Percentiles rank a stretch among this genome's conserved stretches.
phyloP scores from a whole-genome alignment of 2,329 filamentous ascomycete species.

The Alternaria triticina region DNA sequence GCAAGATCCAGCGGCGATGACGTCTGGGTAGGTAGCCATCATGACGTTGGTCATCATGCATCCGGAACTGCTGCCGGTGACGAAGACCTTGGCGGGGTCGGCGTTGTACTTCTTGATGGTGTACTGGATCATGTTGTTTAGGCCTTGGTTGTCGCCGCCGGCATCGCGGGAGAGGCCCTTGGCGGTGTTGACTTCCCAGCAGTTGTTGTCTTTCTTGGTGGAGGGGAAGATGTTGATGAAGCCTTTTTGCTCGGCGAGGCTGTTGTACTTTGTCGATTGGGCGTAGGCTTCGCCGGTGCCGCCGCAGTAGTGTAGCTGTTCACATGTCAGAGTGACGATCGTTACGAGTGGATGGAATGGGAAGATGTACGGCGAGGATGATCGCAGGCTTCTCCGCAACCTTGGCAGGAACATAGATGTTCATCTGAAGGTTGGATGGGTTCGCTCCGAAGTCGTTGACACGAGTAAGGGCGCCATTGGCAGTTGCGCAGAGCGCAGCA shows the following conservation, averaged over 20 bases:
- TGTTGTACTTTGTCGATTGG: conserved; percentile 24
- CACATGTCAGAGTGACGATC: background rate
- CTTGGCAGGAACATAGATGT: conserved; percentile 56
- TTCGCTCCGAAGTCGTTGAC: conserved; percentile 52
- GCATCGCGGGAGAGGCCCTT: conserved; percentile 62
- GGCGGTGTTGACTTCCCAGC: conserved; percentile 66
- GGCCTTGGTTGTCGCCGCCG: conserved; percentile 62
- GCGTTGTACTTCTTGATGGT: conserved; percentile 59
- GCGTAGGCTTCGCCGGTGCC: conserved; percentile 48
- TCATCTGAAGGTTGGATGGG: conserved; percentile 59
- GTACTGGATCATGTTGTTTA: conserved; percentile 66
- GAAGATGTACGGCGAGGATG: conserved; percentile 60
- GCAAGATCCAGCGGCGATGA: conserved; percentile 32
- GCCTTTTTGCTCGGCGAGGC: conserved; percentile 60
- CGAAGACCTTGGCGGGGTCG: conserved; percentile 57
- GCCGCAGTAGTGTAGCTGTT: conserved; percentile 35
- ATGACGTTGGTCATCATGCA: conserved; percentile 45
- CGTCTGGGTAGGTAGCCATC: conserved; percentile 35
- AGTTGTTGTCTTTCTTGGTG: conserved; percentile 57
- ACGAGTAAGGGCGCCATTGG: conserved; percentile 31
- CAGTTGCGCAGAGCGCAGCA: conserved; percentile 9
- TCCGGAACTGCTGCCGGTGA: conserved; percentile 34
- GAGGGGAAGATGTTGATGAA: conserved; percentile 67
- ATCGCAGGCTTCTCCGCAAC: conserved; percentile 57
- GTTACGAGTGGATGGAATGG: background rate